Conservation (phyloP, 805 yeast species). For the Metschnikowia amazonensis region DNA sequence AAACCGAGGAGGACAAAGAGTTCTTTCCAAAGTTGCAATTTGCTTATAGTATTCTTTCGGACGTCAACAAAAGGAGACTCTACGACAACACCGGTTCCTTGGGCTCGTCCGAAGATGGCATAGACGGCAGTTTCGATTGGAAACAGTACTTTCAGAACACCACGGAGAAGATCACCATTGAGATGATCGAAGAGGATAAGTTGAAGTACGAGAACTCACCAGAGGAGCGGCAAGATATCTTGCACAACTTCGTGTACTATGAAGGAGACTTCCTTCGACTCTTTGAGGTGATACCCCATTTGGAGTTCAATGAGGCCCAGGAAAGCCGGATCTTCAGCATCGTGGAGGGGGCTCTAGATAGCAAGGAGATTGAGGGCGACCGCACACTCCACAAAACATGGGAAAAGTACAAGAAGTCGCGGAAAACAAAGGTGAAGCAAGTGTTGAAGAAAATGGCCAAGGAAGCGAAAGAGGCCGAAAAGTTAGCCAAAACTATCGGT, state of each 20-base stretch:
- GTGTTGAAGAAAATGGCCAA: conserved; percentile 50
- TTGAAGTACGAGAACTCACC: conserved; percentile 55
- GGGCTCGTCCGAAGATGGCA: conserved; percentile 23
- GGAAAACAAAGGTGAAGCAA: conserved; percentile 46
- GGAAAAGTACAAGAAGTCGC: conserved; percentile 47
- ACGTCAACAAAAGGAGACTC: conserved; percentile 48
- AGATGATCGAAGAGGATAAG: conserved; percentile 67
- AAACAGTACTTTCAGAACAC: conserved; percentile 48
- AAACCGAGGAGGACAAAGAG: conserved; percentile 19
- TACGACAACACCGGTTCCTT: conserved; percentile 72
- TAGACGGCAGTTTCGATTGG: conserved; percentile 51
- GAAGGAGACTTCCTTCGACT: conserved; percentile 67
- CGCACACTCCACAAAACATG: conserved; percentile 38
- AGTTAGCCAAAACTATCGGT: conserved; percentile 37
- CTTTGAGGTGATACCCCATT: conserved; percentile 75
- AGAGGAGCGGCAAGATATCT: conserved; percentile 62
- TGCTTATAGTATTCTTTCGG: conserved; percentile 66
- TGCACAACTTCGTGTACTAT: conserved; percentile 50
- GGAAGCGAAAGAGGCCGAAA: conserved; percentile 64
- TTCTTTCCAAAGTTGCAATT: conserved; percentile 68
- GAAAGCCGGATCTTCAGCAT: conserved; percentile 58
- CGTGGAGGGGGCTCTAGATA: conserved; percentile 42
- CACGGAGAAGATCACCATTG: conserved; percentile 53
- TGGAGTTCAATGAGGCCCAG: conserved; percentile 56
- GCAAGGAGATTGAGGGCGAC: conserved; percentile 32